These are phyloP conservation scores for Bremia lactucae DNA, from an alignment of 352 stramenopile species.

Conservation along the genomic window DNA sequence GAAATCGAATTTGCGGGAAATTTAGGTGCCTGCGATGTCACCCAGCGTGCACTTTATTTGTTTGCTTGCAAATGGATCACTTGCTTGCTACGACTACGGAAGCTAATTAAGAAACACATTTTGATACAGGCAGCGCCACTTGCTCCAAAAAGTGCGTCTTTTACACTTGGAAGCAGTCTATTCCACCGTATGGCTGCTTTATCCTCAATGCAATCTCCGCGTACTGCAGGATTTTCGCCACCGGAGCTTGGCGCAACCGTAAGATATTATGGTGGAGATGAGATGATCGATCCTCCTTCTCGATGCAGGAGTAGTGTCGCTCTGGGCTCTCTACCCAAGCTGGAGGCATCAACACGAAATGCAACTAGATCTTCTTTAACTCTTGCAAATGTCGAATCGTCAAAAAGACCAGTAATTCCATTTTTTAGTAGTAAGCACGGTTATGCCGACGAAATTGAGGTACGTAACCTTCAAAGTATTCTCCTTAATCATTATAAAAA, in stretches of 20 bases:
- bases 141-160: constrained; percentile 28
- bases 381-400: constrained; percentile 12
- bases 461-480: constrained; percentile 13
- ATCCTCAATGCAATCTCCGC: constrained; percentile 40
- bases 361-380: constrained; percentile 21
- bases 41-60: constrained; percentile 50
- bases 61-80: constrained; percentile 66
- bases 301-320: constrained; percentile 28
- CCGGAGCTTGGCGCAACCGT: constrained; percentile 33
- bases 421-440: constrained; percentile 5
- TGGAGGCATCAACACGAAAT: constrained; percentile 16
- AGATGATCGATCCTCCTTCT: constrained; percentile 20
- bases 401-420: constrained; percentile 12
- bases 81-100: constrained; percentile 60
- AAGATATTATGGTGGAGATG: constrained; percentile 24
- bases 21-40: constrained; percentile 35
- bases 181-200: constrained; percentile 40
- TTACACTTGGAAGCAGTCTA: constrained; percentile 35
- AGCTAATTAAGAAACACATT: constrained; percentile 53
- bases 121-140: constrained; percentile 21
- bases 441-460: constrained; percentile 27
- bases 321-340: constrained; percentile 24
- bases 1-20: constrained; percentile 18
- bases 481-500: neutral
- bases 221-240: constrained; percentile 17